phyloP scores from a whole-genome alignment of 148 eudicot species.

The Persicaria tinctoria region DNA sequence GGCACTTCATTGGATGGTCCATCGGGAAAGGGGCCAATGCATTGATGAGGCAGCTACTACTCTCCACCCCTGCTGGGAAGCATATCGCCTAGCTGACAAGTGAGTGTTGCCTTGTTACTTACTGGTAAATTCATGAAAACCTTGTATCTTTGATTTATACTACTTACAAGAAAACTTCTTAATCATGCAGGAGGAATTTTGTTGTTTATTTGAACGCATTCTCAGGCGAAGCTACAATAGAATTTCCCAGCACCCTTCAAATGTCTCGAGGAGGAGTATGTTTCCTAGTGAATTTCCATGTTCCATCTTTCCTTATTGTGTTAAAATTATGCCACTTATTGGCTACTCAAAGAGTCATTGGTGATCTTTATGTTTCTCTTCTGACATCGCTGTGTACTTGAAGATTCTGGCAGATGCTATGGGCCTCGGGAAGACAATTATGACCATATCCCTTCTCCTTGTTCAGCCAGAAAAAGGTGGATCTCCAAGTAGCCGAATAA shows the following conservation, averaged over 20 bases:
- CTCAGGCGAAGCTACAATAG: constrained; percentile 88
- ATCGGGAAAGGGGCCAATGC: constrained; percentile 69
- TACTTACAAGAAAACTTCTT: constrained; percentile 6
- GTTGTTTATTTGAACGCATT: constrained; percentile 80
- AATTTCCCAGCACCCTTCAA: constrained; percentile 95
- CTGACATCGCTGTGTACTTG: constrained; percentile 26
- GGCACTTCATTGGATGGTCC: constrained; percentile 91
- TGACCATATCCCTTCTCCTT: constrained; percentile 93
- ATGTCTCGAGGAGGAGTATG: constrained; percentile 99
- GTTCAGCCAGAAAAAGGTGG: constrained; percentile 65
- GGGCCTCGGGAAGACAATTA: constrained; percentile 99
- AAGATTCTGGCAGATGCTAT: constrained; percentile 99
- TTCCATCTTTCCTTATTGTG: neutral
- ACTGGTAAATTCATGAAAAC: neutral
- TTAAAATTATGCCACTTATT: neutral
- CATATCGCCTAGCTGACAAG: constrained; percentile 83
- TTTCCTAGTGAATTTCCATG: neutral
- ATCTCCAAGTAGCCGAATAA: constrained; percentile 32
- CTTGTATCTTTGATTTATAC: neutral
- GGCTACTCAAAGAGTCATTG: neutral
- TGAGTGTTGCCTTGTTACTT: constrained; percentile 19
- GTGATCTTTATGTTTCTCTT: constrained; percentile 12
- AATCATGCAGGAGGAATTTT: constrained; percentile 63
- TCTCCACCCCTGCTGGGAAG: constrained; percentile 98
- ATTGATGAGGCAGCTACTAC: constrained; percentile 72